A percentile compares a stretch with the other conserved stretches of the same genome.
Evolutionary conservation across 176 grass and related monocot genomes (phyloP).

Genomic region (Guadua angustifolia): DNA sequence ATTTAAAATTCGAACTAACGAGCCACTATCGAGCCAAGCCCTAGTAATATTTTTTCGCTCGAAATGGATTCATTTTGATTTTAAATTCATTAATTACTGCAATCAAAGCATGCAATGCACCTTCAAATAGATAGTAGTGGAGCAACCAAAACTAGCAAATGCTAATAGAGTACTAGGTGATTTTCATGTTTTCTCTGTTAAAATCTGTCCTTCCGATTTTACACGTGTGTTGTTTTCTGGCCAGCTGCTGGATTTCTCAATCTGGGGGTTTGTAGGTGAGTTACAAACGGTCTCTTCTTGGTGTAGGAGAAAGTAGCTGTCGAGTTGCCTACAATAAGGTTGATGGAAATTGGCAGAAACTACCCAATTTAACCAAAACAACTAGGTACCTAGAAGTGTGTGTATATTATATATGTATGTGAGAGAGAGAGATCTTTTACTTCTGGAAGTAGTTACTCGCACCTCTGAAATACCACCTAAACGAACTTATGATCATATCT

Average conservation of each 20-base stretch:
- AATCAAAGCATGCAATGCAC: slow-evolving; percentile 13
- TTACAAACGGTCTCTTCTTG: background rate
- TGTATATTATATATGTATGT: too few relatives aligned
- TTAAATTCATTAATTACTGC: too few relatives aligned
- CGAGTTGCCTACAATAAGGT: slow-evolving; percentile 6
- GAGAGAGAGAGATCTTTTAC: too few relatives aligned
- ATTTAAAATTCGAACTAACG: too few relatives aligned
- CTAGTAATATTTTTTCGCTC: too few relatives aligned
- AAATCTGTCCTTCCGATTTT: background rate
- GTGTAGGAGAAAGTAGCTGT: slow-evolving; percentile 23
- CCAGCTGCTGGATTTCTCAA: background rate
- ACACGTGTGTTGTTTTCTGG: slow-evolving; percentile 20
- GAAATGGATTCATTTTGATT: too few relatives aligned
- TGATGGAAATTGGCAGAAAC: background rate
- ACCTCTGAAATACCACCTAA: too few relatives aligned
- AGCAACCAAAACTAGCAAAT: slow-evolving; percentile 46
- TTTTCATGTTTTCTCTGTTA: slow-evolving; percentile 28
- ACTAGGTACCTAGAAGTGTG: background rate
- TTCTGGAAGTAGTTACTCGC: too few relatives aligned
- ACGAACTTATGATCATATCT: background rate
- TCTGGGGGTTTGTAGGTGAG: background rate
- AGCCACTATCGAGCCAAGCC: too few relatives aligned
- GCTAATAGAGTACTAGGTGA: background rate
- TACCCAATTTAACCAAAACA: slow-evolving; percentile 27
- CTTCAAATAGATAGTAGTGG: slow-evolving; percentile 37